These are phyloP conservation scores for Ophiostoma perfectum DNA, from an alignment of 2,329 filamentous ascomycete species.

Conservation along the genomic window DNA sequence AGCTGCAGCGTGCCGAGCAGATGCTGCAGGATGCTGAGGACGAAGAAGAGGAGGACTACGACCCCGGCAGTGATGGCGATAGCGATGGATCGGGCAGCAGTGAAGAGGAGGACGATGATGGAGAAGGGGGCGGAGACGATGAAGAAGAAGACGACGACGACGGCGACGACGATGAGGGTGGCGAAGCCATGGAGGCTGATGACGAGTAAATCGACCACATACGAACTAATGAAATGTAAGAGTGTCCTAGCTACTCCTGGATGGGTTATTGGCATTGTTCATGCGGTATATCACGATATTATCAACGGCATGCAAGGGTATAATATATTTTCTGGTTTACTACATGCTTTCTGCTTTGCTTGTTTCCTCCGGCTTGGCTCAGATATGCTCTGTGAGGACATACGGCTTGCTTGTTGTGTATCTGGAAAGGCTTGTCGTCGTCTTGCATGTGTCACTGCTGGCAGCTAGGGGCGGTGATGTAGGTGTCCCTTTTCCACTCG, in stretches of 20 bases:
- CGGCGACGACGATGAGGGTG: background rate
- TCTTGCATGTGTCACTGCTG: background rate
- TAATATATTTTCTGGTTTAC: background rate
- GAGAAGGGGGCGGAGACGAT: background rate
- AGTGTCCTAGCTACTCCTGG: background rate
- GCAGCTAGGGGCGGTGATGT: background rate
- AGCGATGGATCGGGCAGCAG: constrained; percentile 52
- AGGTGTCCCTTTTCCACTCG: background rate
- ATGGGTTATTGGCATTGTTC: too few species aligned
- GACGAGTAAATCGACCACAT: background rate
- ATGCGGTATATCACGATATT: too few species aligned
- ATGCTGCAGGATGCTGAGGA: constrained; percentile 56
- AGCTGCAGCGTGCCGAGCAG: constrained; percentile 48
- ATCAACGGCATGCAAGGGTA: background rate
- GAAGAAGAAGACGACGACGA: constrained; percentile 10
- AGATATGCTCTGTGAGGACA: background rate
- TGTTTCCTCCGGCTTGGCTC: background rate
- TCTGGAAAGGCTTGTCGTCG: background rate
- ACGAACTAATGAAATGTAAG: background rate
- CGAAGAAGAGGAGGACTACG: constrained; percentile 61
- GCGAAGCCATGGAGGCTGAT: background rate
- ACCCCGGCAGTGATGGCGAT: constrained; percentile 56
- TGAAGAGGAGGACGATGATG: constrained; percentile 48
- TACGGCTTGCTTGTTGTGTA: background rate
- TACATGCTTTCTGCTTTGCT: background rate